Evolutionary conservation across 2,329 filamentous ascomycete genomes (phyloP), one percentile per base, ranked within the genome.

Genomic region (Fusarium multiceps): DNA sequence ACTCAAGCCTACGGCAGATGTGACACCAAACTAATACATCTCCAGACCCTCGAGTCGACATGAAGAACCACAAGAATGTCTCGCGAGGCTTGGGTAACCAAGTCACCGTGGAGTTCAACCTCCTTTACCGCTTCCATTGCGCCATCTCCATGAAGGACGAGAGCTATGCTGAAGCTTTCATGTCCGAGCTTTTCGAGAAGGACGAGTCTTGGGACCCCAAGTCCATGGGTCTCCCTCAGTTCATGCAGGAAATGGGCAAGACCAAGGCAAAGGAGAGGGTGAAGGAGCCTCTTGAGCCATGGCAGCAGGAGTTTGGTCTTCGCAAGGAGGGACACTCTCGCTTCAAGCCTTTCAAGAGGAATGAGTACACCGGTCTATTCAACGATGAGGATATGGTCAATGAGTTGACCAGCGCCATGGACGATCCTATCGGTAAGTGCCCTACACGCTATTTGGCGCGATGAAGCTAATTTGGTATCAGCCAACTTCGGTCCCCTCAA

Each of bases 401-500:
- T 18, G 66, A 63, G 28, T 12, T 90, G 23, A 80, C 80, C 3
- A 81, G 83, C 81, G 65, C 73, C 45, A 83, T 88, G 51, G 87
- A 90, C 62, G 88, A 90, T 69, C 85, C 71, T 55, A 62, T 57
- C 6, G 63, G 55, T 53, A 27, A 42, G 46, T 53, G 3, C 6
- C 10, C 1, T 9, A 11, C 9, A n/a, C 6, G 3, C 3, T 21
- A 0, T 37, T 6, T n/a, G 1, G 11, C 16, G 18, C 18, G 0
- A 7, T 23, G n/a, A 18, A 4, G 9, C 32, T 57, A 8, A 57
- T 34, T 13, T 11, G 1, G 2, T 23, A 4, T 2, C 14, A 57
- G 55, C 63, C 21, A 79, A 80, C 5, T 87, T 86, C 73, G 85
- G 85, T 23, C 81, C 84, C 12, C 84, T 85, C 41, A 85, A 87